phyloP scores from a whole-genome alignment of 805 yeast genomes.

The Saturnispora zaruensis region DNA sequence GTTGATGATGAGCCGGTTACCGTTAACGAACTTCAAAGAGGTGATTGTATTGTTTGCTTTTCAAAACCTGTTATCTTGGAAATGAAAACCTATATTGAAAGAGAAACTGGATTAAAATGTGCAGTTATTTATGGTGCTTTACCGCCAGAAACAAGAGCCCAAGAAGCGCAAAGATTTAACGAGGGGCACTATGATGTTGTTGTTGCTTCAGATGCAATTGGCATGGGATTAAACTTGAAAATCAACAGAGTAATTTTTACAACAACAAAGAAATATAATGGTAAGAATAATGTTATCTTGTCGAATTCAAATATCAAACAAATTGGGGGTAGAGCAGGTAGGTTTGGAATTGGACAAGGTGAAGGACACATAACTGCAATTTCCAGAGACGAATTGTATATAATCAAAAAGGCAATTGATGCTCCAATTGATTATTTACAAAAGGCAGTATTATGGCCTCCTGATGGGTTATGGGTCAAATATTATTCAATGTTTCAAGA shows the following conservation, averaged over 20 bases:
- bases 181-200: constrained; percentile 71
- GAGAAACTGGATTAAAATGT: constrained; percentile 51
- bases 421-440: constrained; percentile 43
- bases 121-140: constrained; percentile 92
- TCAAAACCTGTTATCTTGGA: constrained; percentile 66
- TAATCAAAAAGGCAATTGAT: constrained; percentile 39
- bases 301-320: constrained; percentile 71
- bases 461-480: constrained; percentile 57
- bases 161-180: constrained; percentile 76
- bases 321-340: constrained; percentile 94
- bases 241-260: constrained; percentile 76
- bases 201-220: constrained; percentile 94
- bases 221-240: constrained; percentile 90
- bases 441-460: constrained; percentile 75
- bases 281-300: constrained; percentile 39
- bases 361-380: constrained; percentile 52
- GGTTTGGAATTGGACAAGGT: constrained; percentile 39
- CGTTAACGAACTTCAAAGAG: constrained; percentile 40
- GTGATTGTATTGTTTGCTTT: constrained; percentile 89
- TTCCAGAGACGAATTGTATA: constrained; percentile 33
- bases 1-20: constrained; percentile 38
- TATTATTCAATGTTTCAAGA: constrained; percentile 55
- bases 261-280: constrained; percentile 61
- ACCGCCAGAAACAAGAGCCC: constrained; percentile 89
- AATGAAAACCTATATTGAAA: constrained; percentile 62